phyloP scores from a whole-genome alignment of 345 rosid species.

The Euphorbia pulcherrima region DNA sequence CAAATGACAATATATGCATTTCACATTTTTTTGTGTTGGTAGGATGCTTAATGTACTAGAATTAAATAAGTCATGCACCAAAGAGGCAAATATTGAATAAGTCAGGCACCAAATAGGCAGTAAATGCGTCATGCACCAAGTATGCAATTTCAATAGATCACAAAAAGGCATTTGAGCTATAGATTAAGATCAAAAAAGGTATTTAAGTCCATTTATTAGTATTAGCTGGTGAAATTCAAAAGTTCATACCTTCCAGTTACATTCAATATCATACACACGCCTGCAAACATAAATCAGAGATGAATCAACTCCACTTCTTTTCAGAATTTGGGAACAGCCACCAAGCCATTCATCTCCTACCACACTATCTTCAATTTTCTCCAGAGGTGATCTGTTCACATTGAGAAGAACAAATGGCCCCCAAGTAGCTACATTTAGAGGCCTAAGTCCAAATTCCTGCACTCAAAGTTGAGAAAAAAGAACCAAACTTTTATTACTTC shows the following conservation, averaged over 20 bases:
- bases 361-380: constrained; percentile 23
- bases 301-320: constrained; percentile 55
- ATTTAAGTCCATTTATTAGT: too few species aligned
- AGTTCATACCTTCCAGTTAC: constrained; percentile 81
- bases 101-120: too few species aligned
- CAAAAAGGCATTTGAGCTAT: too few species aligned
- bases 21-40: too few species aligned
- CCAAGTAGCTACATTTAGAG: constrained; percentile 66
- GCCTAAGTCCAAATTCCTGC: constrained; percentile 79
- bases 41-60: too few species aligned
- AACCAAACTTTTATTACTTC: constrained; percentile 16
- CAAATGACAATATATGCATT: too few species aligned
- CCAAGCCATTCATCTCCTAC: constrained; percentile 81
- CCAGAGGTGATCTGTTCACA: constrained; percentile 26
- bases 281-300: constrained; percentile 61
- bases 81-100: too few species aligned
- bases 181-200: too few species aligned
- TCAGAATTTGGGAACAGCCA: constrained; percentile 51
- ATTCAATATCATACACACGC: constrained; percentile 64
- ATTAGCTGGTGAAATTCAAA: not conserved
- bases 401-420: constrained; percentile 89
- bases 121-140: too few species aligned
- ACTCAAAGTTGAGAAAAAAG: constrained; percentile 23
- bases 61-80: too few species aligned
- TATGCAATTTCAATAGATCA: too few species aligned